Conservation (phyloP, 2,329 filamentous ascomycete species). For the Exophiala spinifera region DNA sequence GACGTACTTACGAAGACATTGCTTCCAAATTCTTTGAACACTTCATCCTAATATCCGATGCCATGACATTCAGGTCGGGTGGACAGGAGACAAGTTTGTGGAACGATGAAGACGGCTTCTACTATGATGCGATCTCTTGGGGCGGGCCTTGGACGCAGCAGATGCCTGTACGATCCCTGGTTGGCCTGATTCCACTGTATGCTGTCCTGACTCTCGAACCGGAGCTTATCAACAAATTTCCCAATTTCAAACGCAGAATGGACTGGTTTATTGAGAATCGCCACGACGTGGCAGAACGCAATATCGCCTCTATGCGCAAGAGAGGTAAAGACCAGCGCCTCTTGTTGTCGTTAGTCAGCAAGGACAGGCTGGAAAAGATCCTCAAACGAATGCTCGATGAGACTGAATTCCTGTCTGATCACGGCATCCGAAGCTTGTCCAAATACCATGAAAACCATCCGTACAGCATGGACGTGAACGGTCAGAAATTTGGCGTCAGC, state of each 20-base stretch:
- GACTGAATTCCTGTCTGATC: constrained; percentile 84
- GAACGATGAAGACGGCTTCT: constrained; percentile 95
- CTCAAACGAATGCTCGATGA: constrained; percentile 90
- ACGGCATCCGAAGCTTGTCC: constrained; percentile 88
- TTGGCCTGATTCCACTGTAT: constrained; percentile 90
- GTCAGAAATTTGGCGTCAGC: constrained; percentile 78
- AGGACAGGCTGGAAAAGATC: constrained; percentile 86
- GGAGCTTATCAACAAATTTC: constrained; percentile 86
- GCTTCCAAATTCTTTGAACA: constrained; percentile 98
- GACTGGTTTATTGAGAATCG: constrained; percentile 93
- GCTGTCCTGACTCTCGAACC: constrained; percentile 90
- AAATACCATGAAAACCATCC: constrained; percentile 88
- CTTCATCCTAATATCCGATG: constrained; percentile 96
- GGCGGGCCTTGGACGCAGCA: constrained; percentile 91
- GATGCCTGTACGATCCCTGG: constrained; percentile 84
- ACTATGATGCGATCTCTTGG: constrained; percentile 97
- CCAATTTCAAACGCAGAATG: constrained; percentile 86
- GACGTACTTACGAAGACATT: constrained; percentile 92
- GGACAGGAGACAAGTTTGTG: constrained; percentile 78
- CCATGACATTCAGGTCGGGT: constrained; percentile 80
- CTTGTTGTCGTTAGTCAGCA: constrained; percentile 84
- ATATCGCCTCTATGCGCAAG: constrained; percentile 89
- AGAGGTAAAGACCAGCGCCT: constrained; percentile 88
- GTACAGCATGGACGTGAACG: constrained; percentile 93
- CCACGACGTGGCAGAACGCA: constrained; percentile 81